A percentile compares a stretch with the other conserved stretches of the same genome.
Conservation (phyloP, 2,329 filamentous ascomycete species). For the Colletotrichum salicis region DNA sequence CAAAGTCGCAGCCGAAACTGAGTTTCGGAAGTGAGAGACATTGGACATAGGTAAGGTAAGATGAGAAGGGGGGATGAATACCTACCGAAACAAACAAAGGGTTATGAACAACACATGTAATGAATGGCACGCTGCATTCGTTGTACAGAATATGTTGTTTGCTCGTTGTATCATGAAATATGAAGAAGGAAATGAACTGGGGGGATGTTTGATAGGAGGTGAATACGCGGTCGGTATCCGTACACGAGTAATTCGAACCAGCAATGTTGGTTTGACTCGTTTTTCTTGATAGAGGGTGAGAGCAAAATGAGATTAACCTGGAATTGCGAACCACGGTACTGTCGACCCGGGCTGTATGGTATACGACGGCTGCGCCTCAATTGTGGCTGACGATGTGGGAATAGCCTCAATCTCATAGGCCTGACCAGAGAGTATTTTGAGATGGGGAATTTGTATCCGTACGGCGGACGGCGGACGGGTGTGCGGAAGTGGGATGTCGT, state of each 20-base stretch:
- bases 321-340: neutral
- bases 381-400: conserved; percentile 20
- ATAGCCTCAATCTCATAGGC: conserved; percentile 22
- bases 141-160: too few relatives aligned
- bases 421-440: neutral
- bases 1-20: too few relatives aligned
- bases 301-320: neutral
- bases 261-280: neutral
- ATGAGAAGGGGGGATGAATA: too few relatives aligned
- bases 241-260: neutral
- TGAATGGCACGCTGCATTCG: too few relatives aligned
- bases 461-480: too few relatives aligned
- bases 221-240: neutral
- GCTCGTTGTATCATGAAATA: too few relatives aligned
- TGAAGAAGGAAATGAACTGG: too few relatives aligned
- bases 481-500: conserved; percentile 16
- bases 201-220: neutral
- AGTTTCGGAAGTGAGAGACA: too few relatives aligned
- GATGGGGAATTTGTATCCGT: neutral
- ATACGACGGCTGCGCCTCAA: neutral
- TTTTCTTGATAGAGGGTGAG: neutral
- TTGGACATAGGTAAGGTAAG: too few relatives aligned
- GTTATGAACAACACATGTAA: too few relatives aligned
- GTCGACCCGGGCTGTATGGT: neutral
- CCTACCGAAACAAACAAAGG: too few relatives aligned